These are phyloP conservation scores for Tubosaeta sp. DNA, from an alignment of 768 basidiomycete genomes.

Conservation along the genomic window DNA sequence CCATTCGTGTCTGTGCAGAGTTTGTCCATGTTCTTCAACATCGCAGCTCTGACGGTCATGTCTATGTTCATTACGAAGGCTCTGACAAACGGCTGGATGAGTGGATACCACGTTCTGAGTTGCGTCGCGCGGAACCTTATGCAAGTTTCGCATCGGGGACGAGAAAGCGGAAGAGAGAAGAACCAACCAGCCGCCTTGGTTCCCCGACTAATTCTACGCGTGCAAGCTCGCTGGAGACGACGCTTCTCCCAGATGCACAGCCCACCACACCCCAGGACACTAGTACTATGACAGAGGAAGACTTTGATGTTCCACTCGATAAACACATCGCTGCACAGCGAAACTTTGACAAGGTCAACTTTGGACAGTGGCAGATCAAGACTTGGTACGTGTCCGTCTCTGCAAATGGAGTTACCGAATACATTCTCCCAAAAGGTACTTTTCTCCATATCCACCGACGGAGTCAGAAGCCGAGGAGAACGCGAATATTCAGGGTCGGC, in stretches of 20 bases:
- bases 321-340: conserved; percentile 63
- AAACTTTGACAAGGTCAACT: conserved; percentile 85
- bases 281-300: conserved; percentile 68
- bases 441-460: conserved; percentile 83
- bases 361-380: conserved; percentile 82
- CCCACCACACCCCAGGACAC: conserved; percentile 24
- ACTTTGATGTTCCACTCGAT: conserved; percentile 64
- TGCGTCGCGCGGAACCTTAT: conserved; percentile 30
- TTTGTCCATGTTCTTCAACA: conserved; percentile 52
- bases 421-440: conserved; percentile 58
- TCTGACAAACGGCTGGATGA: conserved; percentile 72
- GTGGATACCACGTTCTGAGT: conserved; percentile 53
- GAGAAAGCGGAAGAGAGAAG: conserved; percentile 31
- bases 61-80: conserved; percentile 70
- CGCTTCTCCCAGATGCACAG: conserved; percentile 10
- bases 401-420: neutral
- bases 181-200: conserved; percentile 9
- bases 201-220: conserved; percentile 24
- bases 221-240: conserved; percentile 14
- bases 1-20: conserved; percentile 25
- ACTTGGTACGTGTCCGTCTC: conserved; percentile 62
- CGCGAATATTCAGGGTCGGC: conserved; percentile 19
- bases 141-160: conserved; percentile 13
- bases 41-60: conserved; percentile 39
- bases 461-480: conserved; percentile 62